Percentiles rank a stretch among this genome's conserved stretches.
Conservation (phyloP, 305 asterid genomes). For the Rubia peregrina region DNA sequence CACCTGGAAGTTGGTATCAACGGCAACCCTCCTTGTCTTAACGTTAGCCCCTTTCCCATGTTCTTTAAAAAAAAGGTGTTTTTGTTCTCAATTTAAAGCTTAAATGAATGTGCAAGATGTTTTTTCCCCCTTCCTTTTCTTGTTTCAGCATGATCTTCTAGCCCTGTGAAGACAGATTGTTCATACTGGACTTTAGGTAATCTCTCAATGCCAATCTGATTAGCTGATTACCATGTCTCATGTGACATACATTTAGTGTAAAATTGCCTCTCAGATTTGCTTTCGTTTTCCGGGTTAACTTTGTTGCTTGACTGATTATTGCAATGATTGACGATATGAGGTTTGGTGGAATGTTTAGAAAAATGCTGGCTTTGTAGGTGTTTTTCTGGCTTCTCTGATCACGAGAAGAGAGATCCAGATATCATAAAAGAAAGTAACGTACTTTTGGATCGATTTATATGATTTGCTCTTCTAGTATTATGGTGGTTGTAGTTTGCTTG, state of each 20-base stretch:
- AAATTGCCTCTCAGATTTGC: too few relatives aligned
- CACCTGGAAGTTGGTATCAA: slow-evolving; percentile 89
- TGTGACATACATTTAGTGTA: neutral
- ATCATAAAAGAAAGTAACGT: neutral
- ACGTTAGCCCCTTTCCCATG: slow-evolving; percentile 35
- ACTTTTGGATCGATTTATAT: neutral
- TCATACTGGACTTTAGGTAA: slow-evolving; percentile 96
- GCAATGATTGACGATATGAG: neutral
- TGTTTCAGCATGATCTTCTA: slow-evolving; percentile 67
- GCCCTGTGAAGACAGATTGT: slow-evolving; percentile 89
- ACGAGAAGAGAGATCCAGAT: neutral
- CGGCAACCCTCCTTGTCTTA: slow-evolving; percentile 92
- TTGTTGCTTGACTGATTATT: neutral
- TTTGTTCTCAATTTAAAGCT: neutral
- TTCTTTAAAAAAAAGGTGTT: neutral
- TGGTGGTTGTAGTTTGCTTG: neutral
- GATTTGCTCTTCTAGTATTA: neutral
- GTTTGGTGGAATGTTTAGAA: too few relatives aligned
- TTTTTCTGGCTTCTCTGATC: neutral
- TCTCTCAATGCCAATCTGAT: neutral
- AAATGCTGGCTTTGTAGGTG: neutral
- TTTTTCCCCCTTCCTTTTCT: neutral
- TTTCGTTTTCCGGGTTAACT: too few relatives aligned
- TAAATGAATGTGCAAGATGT: neutral
- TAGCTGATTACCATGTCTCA: neutral